A percentile compares a stretch with the other conserved stretches of the same genome.
Evolutionary conservation across 1,139 yeast genomes (phyloP).

Genomic region (Yamadazyma membranifaciens): DNA sequence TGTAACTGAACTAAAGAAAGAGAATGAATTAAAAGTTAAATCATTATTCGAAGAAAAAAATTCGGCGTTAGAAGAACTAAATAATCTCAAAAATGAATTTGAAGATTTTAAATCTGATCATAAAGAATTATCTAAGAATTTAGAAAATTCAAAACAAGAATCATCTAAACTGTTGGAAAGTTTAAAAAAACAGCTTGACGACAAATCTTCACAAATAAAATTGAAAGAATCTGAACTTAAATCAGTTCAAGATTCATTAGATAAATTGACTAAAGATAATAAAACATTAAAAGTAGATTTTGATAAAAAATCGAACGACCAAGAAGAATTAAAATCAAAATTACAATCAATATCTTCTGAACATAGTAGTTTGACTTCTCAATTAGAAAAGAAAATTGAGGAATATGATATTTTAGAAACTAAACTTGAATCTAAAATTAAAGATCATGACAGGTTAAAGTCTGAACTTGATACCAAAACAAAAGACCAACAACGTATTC

Average conservation of each 20-base stretch:
- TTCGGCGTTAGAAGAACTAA: slow-evolving; percentile 6
- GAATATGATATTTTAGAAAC: background rate
- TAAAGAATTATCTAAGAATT: slow-evolving; percentile 1
- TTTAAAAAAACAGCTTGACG: slow-evolving; percentile 1
- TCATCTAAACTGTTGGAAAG: background rate
- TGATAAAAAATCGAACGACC: slow-evolving; percentile 1
- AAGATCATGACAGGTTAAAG: background rate
- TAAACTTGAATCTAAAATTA: background rate
- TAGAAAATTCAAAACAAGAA: background rate
- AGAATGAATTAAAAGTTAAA: slow-evolving; percentile 10
- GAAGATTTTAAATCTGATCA: slow-evolving; percentile 5
- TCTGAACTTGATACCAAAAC: background rate
- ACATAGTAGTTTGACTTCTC: background rate
- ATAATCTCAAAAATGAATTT: slow-evolving; percentile 3
- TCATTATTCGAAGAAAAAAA: slow-evolving; percentile 3
- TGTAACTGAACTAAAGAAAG: slow-evolving; percentile 15
- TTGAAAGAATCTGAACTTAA: background rate
- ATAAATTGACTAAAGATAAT: background rate
- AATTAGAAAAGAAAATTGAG: background rate
- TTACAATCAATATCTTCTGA: background rate
- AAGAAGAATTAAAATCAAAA: slow-evolving; percentile 2
- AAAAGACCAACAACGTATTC: background rate
- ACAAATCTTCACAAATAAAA: background rate
- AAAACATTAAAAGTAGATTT: slow-evolving; percentile 1
- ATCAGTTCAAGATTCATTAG: background rate